Percentiles rank a stretch among this genome's conserved stretches.
phyloP scores from a whole-genome alignment of 2,329 filamentous ascomycete species.

The Didymella glomerata region DNA sequence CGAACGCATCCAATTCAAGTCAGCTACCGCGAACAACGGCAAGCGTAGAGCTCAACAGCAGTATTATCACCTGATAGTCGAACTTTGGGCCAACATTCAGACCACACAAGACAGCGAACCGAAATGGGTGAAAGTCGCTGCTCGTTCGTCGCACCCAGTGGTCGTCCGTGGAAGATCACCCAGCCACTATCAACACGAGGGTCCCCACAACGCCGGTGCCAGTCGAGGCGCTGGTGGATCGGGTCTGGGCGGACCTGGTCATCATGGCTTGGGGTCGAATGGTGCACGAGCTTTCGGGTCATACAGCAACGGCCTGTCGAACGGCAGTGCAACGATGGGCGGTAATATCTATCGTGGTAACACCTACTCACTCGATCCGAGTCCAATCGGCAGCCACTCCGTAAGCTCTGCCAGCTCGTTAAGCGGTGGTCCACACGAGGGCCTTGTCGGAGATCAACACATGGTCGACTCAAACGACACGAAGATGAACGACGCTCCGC shows the following conservation, averaged over 20 bases:
- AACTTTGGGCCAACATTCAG: slow-evolving; percentile 58
- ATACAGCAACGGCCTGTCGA: slow-evolving; percentile 47
- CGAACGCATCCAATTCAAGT: slow-evolving; percentile 93
- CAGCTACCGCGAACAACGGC: slow-evolving; percentile 91
- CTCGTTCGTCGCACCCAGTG: slow-evolving; percentile 48
- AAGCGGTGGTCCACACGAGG: slow-evolving; percentile 52
- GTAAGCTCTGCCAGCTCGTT: slow-evolving; percentile 56
- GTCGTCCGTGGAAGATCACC: slow-evolving; percentile 53
- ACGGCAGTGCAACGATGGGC: slow-evolving; percentile 43
- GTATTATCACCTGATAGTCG: slow-evolving; percentile 89
- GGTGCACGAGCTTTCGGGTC: slow-evolving; percentile 58
- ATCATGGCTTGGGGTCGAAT: slow-evolving; percentile 72
- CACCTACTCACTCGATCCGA: slow-evolving; percentile 51
- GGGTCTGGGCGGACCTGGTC: slow-evolving; percentile 42
- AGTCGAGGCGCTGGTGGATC: slow-evolving; percentile 46
- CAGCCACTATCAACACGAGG: slow-evolving; percentile 58
- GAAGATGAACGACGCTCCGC: slow-evolving; percentile 53
- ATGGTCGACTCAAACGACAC: slow-evolving; percentile 47
- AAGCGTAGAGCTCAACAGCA: slow-evolving; percentile 90
- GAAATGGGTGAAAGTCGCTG: slow-evolving; percentile 50
- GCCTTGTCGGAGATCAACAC: slow-evolving; percentile 54
- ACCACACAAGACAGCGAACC: slow-evolving; percentile 39
- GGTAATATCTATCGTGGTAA: slow-evolving; percentile 47
- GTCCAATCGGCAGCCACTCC: slow-evolving; percentile 53
- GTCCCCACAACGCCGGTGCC: slow-evolving; percentile 51